Percentiles rank a stretch among this genome's conserved stretches.
Evolutionary conservation across 116 monocot species (phyloP).

Genomic region (Trichopus zeylanicus): DNA sequence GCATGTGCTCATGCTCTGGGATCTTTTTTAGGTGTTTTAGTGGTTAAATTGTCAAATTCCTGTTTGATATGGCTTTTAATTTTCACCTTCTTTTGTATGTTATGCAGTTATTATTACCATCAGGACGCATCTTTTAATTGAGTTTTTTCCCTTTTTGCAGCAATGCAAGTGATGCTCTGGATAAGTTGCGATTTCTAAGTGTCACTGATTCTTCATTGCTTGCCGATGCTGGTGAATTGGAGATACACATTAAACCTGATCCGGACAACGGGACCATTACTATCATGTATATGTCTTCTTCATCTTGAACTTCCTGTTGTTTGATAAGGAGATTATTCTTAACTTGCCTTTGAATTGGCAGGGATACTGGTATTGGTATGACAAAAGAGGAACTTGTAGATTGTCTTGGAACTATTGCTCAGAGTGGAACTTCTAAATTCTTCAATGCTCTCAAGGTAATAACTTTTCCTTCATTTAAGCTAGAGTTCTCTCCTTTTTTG

Average conservation of each 20-base stretch:
- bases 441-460: conserved; percentile 82
- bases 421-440: conserved; percentile 97
- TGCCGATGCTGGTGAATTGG: conserved; percentile 66
- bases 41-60: too few species aligned
- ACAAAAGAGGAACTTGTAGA: conserved; percentile 90
- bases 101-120: too few species aligned
- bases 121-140: background rate
- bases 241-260: conserved; percentile 93
- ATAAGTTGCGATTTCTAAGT: conserved; percentile 90
- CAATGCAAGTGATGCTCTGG: conserved; percentile 97
- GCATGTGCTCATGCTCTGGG: too few species aligned
- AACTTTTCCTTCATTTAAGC: background rate
- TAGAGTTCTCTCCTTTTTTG: background rate
- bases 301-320: background rate
- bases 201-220: conserved; percentile 86
- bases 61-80: too few species aligned
- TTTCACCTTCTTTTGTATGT: too few species aligned
- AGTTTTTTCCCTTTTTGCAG: conserved; percentile 27
- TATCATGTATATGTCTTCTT: conserved; percentile 35
- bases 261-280: conserved; percentile 90
- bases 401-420: conserved; percentile 98
- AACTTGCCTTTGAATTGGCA: conserved; percentile 15
- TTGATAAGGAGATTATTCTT: background rate
- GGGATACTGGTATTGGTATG: conserved; percentile 98
- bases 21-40: too few species aligned